Conservation (phyloP, 352 stramenopile genomes). For the Phytopythium vexans region DNA sequence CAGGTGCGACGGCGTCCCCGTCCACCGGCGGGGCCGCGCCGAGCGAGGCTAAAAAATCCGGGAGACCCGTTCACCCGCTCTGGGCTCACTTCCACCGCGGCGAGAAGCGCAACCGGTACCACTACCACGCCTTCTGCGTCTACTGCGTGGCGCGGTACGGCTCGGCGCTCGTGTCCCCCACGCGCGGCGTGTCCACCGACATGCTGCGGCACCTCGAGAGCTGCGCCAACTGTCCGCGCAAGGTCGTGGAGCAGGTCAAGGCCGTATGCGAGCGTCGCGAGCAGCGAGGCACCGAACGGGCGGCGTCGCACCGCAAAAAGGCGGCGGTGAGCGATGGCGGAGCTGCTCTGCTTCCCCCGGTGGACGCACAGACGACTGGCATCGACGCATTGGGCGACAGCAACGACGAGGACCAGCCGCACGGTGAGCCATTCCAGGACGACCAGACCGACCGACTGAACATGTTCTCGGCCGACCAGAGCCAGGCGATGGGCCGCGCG, state of each 20-base stretch:
- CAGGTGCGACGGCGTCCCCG: too few species aligned
- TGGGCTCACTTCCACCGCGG: constrained; percentile 83
- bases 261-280: constrained; percentile 53
- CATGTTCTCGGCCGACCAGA: too few species aligned
- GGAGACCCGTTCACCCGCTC: constrained; percentile 66
- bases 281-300: constrained; percentile 7
- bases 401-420: neutral
- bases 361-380: too few species aligned
- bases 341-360: too few species aligned
- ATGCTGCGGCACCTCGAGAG: constrained; percentile 81
- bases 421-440: neutral
- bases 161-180: constrained; percentile 49
- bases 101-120: constrained; percentile 83
- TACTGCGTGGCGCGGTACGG: constrained; percentile 73
- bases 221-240: constrained; percentile 63
- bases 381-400: neutral
- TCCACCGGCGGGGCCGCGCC: neutral
- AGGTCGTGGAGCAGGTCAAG: constrained; percentile 59
- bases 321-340: too few species aligned
- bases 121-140: constrained; percentile 82
- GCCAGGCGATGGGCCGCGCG: too few species aligned
- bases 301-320: neutral
- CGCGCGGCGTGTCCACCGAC: constrained; percentile 72
- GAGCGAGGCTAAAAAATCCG: constrained; percentile 21
- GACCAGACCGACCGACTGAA: too few species aligned